Percentiles rank a stretch among this genome's conserved stretches.
Conservation (phyloP, 2,329 filamentous ascomycete genomes). For the Rasamsonia emersonii region DNA sequence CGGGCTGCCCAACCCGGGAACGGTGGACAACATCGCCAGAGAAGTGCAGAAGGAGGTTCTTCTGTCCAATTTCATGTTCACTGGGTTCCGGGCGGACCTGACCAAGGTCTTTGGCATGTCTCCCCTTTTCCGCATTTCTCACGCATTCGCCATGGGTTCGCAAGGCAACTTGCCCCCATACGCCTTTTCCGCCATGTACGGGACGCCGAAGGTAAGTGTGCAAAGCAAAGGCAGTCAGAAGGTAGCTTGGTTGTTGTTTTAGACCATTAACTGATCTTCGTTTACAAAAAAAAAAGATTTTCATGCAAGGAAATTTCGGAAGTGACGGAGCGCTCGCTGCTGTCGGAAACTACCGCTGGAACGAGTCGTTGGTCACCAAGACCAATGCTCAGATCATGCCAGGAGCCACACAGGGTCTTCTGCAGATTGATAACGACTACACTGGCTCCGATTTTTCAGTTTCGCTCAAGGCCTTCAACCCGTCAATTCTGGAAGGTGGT, state of each 20-base stretch:
- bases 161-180: constrained; percentile 82
- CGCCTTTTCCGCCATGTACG: constrained; percentile 88
- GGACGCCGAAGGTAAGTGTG: constrained; percentile 71
- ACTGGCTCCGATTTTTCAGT: constrained; percentile 87
- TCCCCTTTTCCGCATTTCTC: constrained; percentile 93
- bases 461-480: constrained; percentile 88
- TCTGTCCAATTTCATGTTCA: constrained; percentile 94
- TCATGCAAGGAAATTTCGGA: constrained; percentile 91
- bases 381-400: constrained; percentile 77
- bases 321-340: constrained; percentile 82
- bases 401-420: constrained; percentile 70
- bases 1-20: constrained; percentile 84
- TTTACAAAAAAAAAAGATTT: constrained; percentile 54
- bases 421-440: constrained; percentile 94
- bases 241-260: constrained; percentile 1
- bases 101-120: constrained; percentile 93
- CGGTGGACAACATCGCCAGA: constrained; percentile 76
- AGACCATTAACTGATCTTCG: too few species aligned
- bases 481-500: constrained; percentile 84
- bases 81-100: constrained; percentile 87
- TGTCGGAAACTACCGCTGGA: constrained; percentile 91
- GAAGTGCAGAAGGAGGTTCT: constrained; percentile 96
- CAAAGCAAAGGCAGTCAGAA: constrained; percentile 1
- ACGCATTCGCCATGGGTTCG: constrained; percentile 87
- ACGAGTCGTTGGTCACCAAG: constrained; percentile 71